These are phyloP conservation scores for Amanita jacksonii DNA, from an alignment of 768 basidiomycete species.

Conservation along the genomic window DNA sequence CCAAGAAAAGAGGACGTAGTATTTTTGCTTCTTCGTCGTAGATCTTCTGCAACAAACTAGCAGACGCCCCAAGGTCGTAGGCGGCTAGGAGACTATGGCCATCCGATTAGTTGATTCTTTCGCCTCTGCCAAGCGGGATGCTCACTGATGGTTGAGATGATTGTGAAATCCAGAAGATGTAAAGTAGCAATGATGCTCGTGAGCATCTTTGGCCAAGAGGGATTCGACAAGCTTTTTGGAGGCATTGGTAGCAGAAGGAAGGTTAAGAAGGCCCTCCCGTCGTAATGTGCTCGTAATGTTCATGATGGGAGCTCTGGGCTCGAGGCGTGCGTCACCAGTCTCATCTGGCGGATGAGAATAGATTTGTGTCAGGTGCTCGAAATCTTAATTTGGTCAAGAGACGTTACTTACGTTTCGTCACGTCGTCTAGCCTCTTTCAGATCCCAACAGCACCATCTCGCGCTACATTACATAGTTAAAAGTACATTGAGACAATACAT, in stretches of 20 bases:
- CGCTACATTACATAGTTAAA: no score
- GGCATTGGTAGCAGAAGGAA: slow-evolving; percentile 35
- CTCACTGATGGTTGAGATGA: slow-evolving; percentile 50
- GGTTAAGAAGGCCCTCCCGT: slow-evolving; percentile 32
- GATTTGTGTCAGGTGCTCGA: no score
- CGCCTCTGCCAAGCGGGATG: slow-evolving; percentile 12
- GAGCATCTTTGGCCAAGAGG: slow-evolving; percentile 38
- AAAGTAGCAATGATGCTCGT: slow-evolving; percentile 43
- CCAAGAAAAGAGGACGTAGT: slow-evolving; percentile 30
- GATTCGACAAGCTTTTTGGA: slow-evolving; percentile 33
- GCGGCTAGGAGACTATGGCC: slow-evolving; percentile 37
- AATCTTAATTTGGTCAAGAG: no score
- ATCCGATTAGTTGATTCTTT: not conserved
- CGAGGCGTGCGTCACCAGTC: no score
- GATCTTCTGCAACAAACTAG: slow-evolving; percentile 36
- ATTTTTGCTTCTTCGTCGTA: slow-evolving; percentile 30
- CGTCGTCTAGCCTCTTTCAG: no score
- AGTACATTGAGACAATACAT: no score
- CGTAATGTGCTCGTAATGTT: slow-evolving; percentile 16
- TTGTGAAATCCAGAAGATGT: slow-evolving; percentile 38
- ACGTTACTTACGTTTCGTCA: no score
- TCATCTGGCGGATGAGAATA: no score
- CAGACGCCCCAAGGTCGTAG: slow-evolving; percentile 45
- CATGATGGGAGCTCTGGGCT: slow-evolving; percentile 1
- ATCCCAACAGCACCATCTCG: no score